Evolutionary conservation across 495 filamentous ascomycete genomes (phyloP), one percentile per base, ranked within the genome.

Genomic region (Penicillium nucicola): DNA sequence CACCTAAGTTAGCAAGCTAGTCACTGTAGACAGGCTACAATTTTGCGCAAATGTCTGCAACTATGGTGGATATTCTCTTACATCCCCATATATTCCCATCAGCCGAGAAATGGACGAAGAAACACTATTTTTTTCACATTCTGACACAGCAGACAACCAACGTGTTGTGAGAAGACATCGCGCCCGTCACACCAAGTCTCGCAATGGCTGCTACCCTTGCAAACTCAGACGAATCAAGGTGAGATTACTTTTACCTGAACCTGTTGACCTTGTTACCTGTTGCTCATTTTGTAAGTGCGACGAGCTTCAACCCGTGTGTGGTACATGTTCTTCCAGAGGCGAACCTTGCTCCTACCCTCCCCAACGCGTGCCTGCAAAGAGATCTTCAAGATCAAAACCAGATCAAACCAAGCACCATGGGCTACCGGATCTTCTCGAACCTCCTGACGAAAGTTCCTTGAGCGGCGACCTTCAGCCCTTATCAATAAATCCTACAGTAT

Each of bases 151-250:
- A 14, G 38, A 23, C 19, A 40, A 40, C 14, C 19, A 23, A n/a
- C 20, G 19, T 7, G 38, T 40, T 25, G 22, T 23, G 22, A 41
- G 38, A 37, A 48, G 34, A 37, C 42, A 45, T 18, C 49, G 49
- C 10, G 33, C 22, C 30, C 33, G 50, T 15, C 48, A 52, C 33
- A 48, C 37, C 10, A 52, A 52, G 20, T 57, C 48, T 11, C 48
- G 48, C 30, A 47, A 48, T 52, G 44, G 42, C 33, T 57, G 54
- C 44, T 40, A 57, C 18, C 15, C 42, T 8, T 56, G 53, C 34
- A 56, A 56, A 42, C 4, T 14, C 3, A 42, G 53, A 17, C 17
- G 48, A 14, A 42, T 56, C 3, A 56, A 56, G 38, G 53, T 56
- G 36, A 14, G 23, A 6, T 8, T 22, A 17, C 11, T n/a, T n/a